Base-by-base conservation (phyloP, 2,329 filamentous ascomycete genomes). In the Ascochyta koolunga region DNA sequence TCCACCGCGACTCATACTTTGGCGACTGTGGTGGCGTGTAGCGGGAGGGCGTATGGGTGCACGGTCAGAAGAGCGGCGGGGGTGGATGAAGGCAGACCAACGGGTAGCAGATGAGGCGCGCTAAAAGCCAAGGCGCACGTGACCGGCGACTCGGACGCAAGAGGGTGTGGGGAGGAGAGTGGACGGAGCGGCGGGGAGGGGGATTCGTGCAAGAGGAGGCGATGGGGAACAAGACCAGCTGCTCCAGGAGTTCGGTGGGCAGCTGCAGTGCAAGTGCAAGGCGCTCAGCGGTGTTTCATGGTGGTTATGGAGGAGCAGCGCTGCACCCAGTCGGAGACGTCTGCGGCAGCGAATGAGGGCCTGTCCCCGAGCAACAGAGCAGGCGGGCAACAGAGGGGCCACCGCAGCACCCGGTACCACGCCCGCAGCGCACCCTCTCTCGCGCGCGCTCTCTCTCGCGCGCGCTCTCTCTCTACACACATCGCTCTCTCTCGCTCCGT, bases 1-100 rank as follows among this genome's bases (percentile, higher is more conserved):
- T 82, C 88, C 89, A 83, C 87, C 88, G 82, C 91, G 89, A 91
- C 89, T 96, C 91, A 96, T 96, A 88, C 87, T 89, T 92, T 72
- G 71, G 67, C 61, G 67, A 66, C 51, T 63, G 64, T 54, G 44
- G 49, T 56, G 45, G 59, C 54, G 53, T 35, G 45, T 49, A 44
- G 37, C 16, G 50, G 62, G 65, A 55, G 54, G 63, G 58, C 64
- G 68, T 59, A 60, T 58, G 60, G 58, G 43, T 56, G 50, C 50
- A 60, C 52, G 31, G 48, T 46, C 54, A 52, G 49, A 50, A 32
- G 53, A 39, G 36, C 38, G 48, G 48, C 47, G 54, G 43, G 44
- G 48, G 47, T 33, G 51, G 51, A 49, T 36, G 51, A 54, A 54
- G 44, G 44, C 33, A 48, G 44, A 33, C 13, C 50, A 40, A 44